Evolutionary conservation across 306 rosid genomes (phyloP), one percentile per base, ranked within the genome.

Genomic region (Dicorynia guianensis): DNA sequence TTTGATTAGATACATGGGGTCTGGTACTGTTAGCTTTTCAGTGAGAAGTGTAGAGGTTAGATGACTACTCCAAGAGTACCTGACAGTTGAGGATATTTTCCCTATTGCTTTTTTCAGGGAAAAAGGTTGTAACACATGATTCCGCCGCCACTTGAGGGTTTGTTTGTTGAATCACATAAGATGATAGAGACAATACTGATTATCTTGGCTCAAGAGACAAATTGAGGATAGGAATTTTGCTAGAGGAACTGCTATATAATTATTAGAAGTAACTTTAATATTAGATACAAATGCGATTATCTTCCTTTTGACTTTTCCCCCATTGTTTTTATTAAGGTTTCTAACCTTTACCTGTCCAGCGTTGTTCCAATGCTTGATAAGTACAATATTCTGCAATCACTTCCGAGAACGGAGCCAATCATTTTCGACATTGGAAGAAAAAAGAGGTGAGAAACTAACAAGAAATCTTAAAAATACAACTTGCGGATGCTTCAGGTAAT

Each of bases 11-110:
- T 63, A 69, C 53, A 54, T 68, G 25, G 67, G 64, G 60, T 69
- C 54, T 82, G 53, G 63, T 54, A 33, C n/a, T 80, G 44, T 44
- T 74, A 76, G 77, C 74, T 78, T 73, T 73, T 66, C 64, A 4
- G 63, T 33, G 20, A 64, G 68, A 71, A 58, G 60, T 56, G 69
- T 84, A 25, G 30, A 25, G 30, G 30, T 25, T 25, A 25, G 77
- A 42, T 61, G 60, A 54, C n/a, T 56, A 14, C 38, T 65, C 25
- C 25, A 35, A 19, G 46, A 52, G 78, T 63, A 10, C 7, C 3
- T 14, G 57, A 47, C 30, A 25, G 30, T 25, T 1, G 30, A 25
- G 30, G 73, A 64, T 63, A 71, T 75, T 71, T 44, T 67, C 71
- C 73, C 76, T 74, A 52, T 48, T 46, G 18, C 61, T 43, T 52